Conservation (phyloP, 129 eudicot genomes). For the Saposhnikovia divaricata region DNA sequence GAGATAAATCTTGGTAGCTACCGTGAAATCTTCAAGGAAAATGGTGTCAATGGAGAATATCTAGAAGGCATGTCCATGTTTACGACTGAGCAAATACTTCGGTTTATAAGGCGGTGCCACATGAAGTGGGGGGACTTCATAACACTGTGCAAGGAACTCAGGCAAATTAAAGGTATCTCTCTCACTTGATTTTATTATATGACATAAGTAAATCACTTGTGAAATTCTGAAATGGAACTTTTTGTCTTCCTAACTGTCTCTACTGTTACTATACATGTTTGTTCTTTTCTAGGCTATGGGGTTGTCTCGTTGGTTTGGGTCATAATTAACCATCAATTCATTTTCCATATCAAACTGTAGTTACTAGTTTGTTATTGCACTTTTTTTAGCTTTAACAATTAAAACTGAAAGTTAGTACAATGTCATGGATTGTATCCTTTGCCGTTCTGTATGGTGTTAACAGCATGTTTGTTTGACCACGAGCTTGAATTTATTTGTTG, state of each 20-base stretch:
- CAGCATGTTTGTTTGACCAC: slow-evolving; percentile 1
- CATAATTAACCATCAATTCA: background rate
- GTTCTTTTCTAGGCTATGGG: background rate
- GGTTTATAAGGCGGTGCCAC: slow-evolving; percentile 97
- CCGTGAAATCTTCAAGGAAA: slow-evolving; percentile 82
- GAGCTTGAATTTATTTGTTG: background rate
- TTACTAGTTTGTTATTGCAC: background rate
- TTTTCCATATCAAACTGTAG: background rate
- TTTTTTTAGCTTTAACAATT: background rate
- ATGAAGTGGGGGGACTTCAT: slow-evolving; percentile 99
- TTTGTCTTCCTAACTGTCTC: background rate
- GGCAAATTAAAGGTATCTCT: slow-evolving; percentile 87
- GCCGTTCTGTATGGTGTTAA: background rate
- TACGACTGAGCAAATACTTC: slow-evolving; percentile 93
- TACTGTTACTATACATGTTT: background rate
- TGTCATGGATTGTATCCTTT: background rate
- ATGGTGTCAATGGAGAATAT: slow-evolving; percentile 95
- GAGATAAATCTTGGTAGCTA: slow-evolving; percentile 92
- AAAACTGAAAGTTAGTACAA: background rate
- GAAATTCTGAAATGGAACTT: background rate
- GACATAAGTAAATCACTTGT: background rate
- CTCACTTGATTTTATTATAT: background rate
- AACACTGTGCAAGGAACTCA: slow-evolving; percentile 94
- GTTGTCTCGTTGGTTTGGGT: background rate
- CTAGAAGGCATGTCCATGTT: slow-evolving; percentile 99